Base-by-base conservation (phyloP, 371 early-diverging fungal species). In the Syncephalastrum sp. region DNA sequence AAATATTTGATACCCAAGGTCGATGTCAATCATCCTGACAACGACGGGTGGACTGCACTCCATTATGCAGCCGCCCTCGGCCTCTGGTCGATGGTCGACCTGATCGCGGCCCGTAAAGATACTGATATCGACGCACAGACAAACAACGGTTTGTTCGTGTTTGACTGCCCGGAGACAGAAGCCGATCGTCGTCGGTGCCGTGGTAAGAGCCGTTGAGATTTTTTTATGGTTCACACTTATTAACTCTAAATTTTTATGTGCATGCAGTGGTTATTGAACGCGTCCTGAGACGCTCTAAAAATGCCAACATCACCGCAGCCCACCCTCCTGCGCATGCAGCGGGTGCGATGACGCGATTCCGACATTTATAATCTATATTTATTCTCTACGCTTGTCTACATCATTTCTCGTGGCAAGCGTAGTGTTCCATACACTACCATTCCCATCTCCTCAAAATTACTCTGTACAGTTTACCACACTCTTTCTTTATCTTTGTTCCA, bases 21-120 rank as follows among this genome's bases (percentile, higher is more conserved):
- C 3, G 65, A 78, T 53, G 57, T 78, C 17, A 73, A 75, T 42
- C 64, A 64, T 47, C 50, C 53, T 16, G 79, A 78, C 44, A 61
- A 61, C 33, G 71, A 75, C 59, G 76, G 77, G n/a, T 75, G 79
- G 75, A 75, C 79, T 4, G 69, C 73, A 29, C 60, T 73, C 47
- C 79, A 78, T 60, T 78, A 78, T 59, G 71, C 79, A 41, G 71
- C 79, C 19, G 69, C 71, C 1, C 57, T 78, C 14, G 67, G 67
- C 5, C 59, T 69, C 38, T 78, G 79, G 79, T 46, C 47, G n/a
- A 62, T 70, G 16, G 50, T 78, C 8, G 65, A 70, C 38, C 64
- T 55, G 29, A 50, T 78, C 17, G 56, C 64, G 14, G 60, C 64
- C 49, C 56, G 58, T 24, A 49, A 64, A 24, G 47, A 69, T 16